phyloP scores from a whole-genome alignment of 2,329 filamentous ascomycete genomes.

The Cladosporium austrohemisphaericum region DNA sequence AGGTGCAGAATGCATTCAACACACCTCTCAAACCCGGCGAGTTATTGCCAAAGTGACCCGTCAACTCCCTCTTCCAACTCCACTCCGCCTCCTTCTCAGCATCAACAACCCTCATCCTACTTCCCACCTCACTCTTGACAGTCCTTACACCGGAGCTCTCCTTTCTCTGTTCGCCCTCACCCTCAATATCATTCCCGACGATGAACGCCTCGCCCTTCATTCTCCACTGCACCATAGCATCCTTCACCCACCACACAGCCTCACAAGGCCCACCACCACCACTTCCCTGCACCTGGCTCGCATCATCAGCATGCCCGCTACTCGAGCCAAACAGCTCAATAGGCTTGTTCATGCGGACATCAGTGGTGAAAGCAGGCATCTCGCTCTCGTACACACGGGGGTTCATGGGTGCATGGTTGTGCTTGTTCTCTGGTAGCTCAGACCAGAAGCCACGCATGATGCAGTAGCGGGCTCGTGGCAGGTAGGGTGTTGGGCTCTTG shows the following conservation, averaged over 20 bases:
- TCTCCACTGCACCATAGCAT: slow-evolving; percentile 76
- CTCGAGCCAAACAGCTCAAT: slow-evolving; percentile 61
- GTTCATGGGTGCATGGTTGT: slow-evolving; percentile 70
- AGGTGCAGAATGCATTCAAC: slow-evolving; percentile 18
- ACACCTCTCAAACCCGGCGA: slow-evolving; percentile 72
- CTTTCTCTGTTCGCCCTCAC: slow-evolving; percentile 46
- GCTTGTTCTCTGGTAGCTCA: slow-evolving; percentile 64
- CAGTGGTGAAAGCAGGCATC: slow-evolving; percentile 78
- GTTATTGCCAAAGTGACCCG: slow-evolving; percentile 85
- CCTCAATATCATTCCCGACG: slow-evolving; percentile 65
- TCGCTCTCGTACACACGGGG: slow-evolving; percentile 70
- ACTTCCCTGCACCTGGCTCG: slow-evolving; percentile 45
- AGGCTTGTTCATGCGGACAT: slow-evolving; percentile 81
- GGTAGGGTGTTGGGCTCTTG: slow-evolving; percentile 38
- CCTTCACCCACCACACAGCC: slow-evolving; percentile 75
- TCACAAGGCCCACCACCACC: slow-evolving; percentile 72
- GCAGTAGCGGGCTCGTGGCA: slow-evolving; percentile 68
- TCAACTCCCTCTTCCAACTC: slow-evolving; percentile 77
- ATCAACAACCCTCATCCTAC: slow-evolving; percentile 59
- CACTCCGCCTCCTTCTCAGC: slow-evolving; percentile 52
- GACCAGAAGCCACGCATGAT: slow-evolving; percentile 84
- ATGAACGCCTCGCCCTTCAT: slow-evolving; percentile 73
- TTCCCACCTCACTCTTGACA: slow-evolving; percentile 58
- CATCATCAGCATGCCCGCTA: slow-evolving; percentile 43
- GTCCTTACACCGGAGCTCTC: slow-evolving; percentile 54